Evolutionary conservation across 306 rosid genomes (phyloP), one percentile per base, ranked within the genome.

Genomic region (Elaeagnus macrophylla): DNA sequence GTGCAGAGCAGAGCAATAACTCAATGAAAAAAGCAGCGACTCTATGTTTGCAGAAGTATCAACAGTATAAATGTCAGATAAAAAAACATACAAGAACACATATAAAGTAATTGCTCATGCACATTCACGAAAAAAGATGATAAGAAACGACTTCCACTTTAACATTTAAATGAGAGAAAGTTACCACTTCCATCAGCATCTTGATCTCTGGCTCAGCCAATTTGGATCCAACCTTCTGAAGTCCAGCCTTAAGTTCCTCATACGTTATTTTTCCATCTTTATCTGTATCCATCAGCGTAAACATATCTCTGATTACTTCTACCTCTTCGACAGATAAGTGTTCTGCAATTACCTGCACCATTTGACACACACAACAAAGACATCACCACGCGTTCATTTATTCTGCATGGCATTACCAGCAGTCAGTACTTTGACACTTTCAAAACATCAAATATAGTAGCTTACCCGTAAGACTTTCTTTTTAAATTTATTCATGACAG

Each of bases 131-230:
- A 25, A 42, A 50, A 59, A 37, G 64, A 38, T 42, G 64, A 61
- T 15, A 10, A 12, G 32, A 54, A 64, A 39, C 19, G 57, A 51
- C 41, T 39, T 36, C 20, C 57, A 36, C 38, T 49, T 41, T 54
- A 59, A 69, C 46, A 11, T 36, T 32, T 37, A 16, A 60, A 61
- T 16, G 13, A 38, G 19, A 71, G 64, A 74, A 64, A 39, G 72
- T 41, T 75, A 93, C 99, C 95, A 87, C 99, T 69, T 93, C 99
- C 99, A 93, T 93, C 69, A 93, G 79, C 95, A 93, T 84, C 86
- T 81, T 87, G 60, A 93, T 79, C 85, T 93, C 99, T 18, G 96
- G 85, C 77, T 93, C 99, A 45, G 82, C 99, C 82, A 93, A 74
- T 66, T 93, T 89, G 51, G 99, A 93, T 62, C 99, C 99, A 62